Evolutionary conservation across 2,329 filamentous ascomycete species (phyloP).

Genomic region (Zasmidium citrigriseum): DNA sequence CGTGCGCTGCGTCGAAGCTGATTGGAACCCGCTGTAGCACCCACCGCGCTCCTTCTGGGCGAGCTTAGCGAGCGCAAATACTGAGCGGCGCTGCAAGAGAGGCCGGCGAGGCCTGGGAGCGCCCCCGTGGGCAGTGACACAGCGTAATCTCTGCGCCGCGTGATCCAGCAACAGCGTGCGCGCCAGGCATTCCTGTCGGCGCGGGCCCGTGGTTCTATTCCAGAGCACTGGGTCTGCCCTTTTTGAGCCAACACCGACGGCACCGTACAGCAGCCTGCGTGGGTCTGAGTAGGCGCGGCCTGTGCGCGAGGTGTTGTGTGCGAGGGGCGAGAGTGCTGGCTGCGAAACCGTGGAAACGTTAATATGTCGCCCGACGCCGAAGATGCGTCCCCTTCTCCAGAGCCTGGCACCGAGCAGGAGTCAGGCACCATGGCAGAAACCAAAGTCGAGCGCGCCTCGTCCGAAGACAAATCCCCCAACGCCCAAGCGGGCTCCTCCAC

Average conservation of each 20-base stretch:
- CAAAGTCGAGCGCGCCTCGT: constrained; percentile 39
- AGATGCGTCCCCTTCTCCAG: constrained; percentile 49
- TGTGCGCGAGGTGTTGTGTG: constrained; percentile 39
- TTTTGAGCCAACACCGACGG: constrained; percentile 18
- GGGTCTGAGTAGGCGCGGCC: constrained; percentile 37
- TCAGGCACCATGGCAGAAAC: constrained; percentile 47
- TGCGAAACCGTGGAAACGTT: constrained; percentile 35
- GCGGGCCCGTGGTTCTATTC: constrained; percentile 20
- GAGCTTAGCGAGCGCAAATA: constrained; percentile 13
- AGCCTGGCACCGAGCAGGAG: constrained; percentile 45
- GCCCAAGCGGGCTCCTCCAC: constrained; percentile 32
- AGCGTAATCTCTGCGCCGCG: constrained; percentile 21
- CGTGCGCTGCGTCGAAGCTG: constrained; percentile 10
- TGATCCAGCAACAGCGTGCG: constrained; percentile 14
- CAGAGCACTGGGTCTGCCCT: constrained; percentile 15
- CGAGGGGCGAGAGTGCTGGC: constrained; percentile 22
- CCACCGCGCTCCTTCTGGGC: constrained; percentile 10
- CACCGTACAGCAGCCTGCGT: constrained; percentile 33
- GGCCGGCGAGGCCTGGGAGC: constrained; percentile 5
- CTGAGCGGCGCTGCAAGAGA: constrained; percentile 15
- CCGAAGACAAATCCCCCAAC: constrained; percentile 38
- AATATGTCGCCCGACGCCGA: constrained; percentile 55
- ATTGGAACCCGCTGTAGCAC: constrained; percentile 22
- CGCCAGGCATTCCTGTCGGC: constrained; percentile 12
- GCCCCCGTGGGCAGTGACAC: constrained; percentile 12